phyloP scores from a whole-genome alignment of 1,139 yeast genomes.

The Zygoascus meyerae region DNA sequence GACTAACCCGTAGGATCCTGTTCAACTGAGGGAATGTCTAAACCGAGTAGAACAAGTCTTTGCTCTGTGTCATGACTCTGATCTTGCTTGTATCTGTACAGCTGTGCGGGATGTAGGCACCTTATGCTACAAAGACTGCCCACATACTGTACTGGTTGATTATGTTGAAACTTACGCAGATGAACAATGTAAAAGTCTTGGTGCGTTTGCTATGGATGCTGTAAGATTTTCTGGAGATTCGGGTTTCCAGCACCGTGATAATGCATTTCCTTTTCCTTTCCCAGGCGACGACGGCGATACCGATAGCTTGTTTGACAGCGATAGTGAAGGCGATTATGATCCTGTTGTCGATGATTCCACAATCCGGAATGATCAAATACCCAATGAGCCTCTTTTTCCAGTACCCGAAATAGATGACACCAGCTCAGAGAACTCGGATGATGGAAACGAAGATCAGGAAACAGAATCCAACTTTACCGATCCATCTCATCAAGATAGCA shows the following conservation, averaged over 20 bases:
- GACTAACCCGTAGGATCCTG: conserved; percentile 1
- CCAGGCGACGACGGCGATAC: conserved; percentile 15
- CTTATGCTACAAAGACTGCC: conserved; percentile 19
- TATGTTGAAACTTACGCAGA: conserved; percentile 15
- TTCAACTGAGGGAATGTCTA: conserved; percentile 11
- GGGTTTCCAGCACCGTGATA: conserved; percentile 24
- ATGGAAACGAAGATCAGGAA: neutral
- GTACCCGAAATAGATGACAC: neutral
- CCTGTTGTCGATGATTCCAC: conserved; percentile 4
- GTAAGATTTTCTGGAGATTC: conserved; percentile 24
- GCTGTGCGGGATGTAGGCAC: conserved; percentile 20
- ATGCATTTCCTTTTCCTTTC: conserved; percentile 18
- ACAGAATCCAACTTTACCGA: too few species aligned
- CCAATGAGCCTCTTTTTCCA: too few species aligned
- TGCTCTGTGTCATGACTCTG: conserved; percentile 19
- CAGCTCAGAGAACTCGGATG: neutral
- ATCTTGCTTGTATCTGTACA: conserved; percentile 23
- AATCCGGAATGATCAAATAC: too few species aligned
- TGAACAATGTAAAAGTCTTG: conserved; percentile 17
- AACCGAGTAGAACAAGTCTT: conserved; percentile 11
- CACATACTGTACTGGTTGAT: conserved; percentile 16
- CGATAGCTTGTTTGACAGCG: conserved; percentile 11
- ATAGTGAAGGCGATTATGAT: conserved; percentile 8
- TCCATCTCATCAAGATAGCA: neutral
- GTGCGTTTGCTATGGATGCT: conserved; percentile 14